A percentile compares a stretch with the other conserved stretches of the same genome.
phyloP scores from a whole-genome alignment of 176 grass and related monocot genomes.

The Pontederia paniculata region DNA sequence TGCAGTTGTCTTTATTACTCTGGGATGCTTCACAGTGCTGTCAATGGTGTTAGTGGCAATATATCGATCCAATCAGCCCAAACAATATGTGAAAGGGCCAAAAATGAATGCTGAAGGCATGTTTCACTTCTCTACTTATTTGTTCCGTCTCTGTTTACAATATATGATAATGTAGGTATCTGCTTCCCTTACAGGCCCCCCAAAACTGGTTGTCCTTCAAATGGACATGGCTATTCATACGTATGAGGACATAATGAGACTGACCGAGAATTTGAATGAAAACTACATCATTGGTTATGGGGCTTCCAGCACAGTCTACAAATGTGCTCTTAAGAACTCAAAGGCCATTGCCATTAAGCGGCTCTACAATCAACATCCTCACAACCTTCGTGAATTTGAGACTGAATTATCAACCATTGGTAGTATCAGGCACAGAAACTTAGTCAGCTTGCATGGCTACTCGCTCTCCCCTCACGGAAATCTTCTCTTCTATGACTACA shows the following conservation, averaged over 20 bases:
- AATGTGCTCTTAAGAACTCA: slow-evolving; percentile 66
- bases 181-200: slow-evolving; percentile 44
- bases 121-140: background rate
- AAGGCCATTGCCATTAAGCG: slow-evolving; percentile 89
- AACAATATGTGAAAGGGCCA: slow-evolving; percentile 48
- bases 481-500: slow-evolving; percentile 96
- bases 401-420: slow-evolving; percentile 84
- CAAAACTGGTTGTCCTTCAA: slow-evolving; percentile 85
- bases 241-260: slow-evolving; percentile 89
- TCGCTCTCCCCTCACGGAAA: slow-evolving; percentile 88
- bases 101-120: slow-evolving; percentile 56
- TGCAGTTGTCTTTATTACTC: slow-evolving; percentile 61
- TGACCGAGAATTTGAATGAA: slow-evolving; percentile 89
- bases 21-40: slow-evolving; percentile 62
- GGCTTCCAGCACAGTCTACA: slow-evolving; percentile 91
- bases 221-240: slow-evolving; percentile 98
- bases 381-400: slow-evolving; percentile 71
- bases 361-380: slow-evolving; percentile 83
- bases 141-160: background rate
- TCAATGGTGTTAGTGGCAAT: slow-evolving; percentile 56
- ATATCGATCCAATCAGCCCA: slow-evolving; percentile 74
- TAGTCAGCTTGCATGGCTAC: slow-evolving; percentile 89
- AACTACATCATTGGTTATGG: slow-evolving; percentile 98
- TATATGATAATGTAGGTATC: background rate
- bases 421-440: slow-evolving; percentile 81